Evolutionary conservation across 1,284 basidiomycete genomes (phyloP).

Genomic region (Flammula alnicola): DNA sequence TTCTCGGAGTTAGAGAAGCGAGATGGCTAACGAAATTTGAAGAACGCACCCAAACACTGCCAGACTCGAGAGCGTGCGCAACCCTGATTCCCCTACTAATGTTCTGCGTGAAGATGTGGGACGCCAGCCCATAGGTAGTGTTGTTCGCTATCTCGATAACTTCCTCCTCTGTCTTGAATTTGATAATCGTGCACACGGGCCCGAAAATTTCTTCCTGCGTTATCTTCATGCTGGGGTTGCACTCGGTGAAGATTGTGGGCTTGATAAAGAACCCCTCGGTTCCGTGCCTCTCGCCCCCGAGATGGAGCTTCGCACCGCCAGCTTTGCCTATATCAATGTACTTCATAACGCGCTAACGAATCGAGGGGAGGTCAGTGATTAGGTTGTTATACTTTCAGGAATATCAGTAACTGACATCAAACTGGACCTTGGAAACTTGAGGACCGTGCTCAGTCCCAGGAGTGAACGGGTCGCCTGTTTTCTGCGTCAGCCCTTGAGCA

Average conservation of each 20-base stretch:
- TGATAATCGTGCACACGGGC: constrained; percentile 76
- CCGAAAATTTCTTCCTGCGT: constrained; percentile 91
- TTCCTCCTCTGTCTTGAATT: constrained; percentile 74
- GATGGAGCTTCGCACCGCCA: constrained; percentile 79
- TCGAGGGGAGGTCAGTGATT: background rate
- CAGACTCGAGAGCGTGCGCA: constrained; percentile 75
- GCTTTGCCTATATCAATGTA: constrained; percentile 88
- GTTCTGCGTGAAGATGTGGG: constrained; percentile 80
- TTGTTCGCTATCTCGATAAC: constrained; percentile 81
- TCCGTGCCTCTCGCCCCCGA: constrained; percentile 80
- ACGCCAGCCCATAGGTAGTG: constrained; percentile 79
- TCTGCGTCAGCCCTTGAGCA: constrained; percentile 49
- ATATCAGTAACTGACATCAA: constrained; percentile 48
- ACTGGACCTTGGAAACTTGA: constrained; percentile 78
- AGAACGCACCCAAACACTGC: constrained; percentile 62
- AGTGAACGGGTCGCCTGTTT: constrained; percentile 81
- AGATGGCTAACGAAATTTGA: background rate
- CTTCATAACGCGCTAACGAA: constrained; percentile 38
- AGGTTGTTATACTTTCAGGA: background rate
- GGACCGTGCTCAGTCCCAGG: constrained; percentile 81
- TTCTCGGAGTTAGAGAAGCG: background rate
- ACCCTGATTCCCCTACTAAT: constrained; percentile 69
- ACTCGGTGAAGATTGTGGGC: constrained; percentile 86
- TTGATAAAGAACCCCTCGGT: constrained; percentile 74
- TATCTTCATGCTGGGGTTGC: constrained; percentile 82